These are phyloP conservation scores for Triangularia verruculosa DNA, from an alignment of 2,329 filamentous ascomycete genomes.

Conservation along the genomic window DNA sequence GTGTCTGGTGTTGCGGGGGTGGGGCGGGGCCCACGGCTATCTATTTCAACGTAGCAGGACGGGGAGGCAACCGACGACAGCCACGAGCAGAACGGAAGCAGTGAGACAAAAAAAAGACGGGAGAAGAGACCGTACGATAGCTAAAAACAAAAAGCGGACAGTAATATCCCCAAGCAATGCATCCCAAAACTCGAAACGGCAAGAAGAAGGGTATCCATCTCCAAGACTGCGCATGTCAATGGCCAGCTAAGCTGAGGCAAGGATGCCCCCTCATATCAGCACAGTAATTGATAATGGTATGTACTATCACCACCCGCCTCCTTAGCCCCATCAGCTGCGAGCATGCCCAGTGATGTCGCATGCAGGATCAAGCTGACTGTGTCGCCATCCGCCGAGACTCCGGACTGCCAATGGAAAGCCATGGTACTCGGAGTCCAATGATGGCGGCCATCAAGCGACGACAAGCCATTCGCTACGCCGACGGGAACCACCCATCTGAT, in stretches of 20 bases:
- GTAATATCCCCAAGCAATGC: not conserved
- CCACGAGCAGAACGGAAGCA: not conserved
- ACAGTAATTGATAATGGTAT: not conserved
- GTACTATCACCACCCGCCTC: not conserved
- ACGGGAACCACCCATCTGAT: conserved; percentile 3
- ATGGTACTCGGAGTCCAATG: not conserved
- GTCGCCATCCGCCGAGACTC: not conserved
- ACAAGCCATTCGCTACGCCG: not conserved
- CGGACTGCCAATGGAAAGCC: conserved; percentile 16
- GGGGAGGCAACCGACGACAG: not conserved
- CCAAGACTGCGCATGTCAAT: not conserved
- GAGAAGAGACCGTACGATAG: not conserved
- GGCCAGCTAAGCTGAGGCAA: not conserved
- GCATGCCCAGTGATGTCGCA: not conserved
- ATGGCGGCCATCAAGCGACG: not conserved
- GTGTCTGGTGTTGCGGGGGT: conserved; percentile 16
- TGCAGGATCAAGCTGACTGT: conserved; percentile 9
- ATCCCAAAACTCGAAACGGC: not conserved
- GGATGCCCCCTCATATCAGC: not conserved
- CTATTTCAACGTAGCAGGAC: not conserved
- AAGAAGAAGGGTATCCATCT: not conserved
- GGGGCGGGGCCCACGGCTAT: not conserved
- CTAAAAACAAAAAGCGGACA: not conserved
- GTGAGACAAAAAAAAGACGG: not conserved
- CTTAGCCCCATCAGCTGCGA: not conserved